phyloP scores from a whole-genome alignment of 768 basidiomycete genomes.

The Phlegmacium glaucopus region DNA sequence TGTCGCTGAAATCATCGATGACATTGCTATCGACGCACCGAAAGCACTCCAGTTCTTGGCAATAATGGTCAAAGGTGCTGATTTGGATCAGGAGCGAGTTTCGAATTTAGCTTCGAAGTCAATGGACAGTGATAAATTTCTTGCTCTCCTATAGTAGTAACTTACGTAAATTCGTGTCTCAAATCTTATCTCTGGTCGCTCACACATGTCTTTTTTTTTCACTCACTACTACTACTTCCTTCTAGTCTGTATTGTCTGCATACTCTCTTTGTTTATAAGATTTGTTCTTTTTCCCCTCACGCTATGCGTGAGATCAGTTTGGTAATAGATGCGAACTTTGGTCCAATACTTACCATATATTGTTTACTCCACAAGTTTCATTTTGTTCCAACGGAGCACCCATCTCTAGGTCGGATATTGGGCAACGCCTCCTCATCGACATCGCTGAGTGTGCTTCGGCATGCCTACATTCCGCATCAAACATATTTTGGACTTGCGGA shows the following conservation, averaged over 20 bases:
- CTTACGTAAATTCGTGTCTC: too few relatives aligned
- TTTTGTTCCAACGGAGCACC: too few relatives aligned
- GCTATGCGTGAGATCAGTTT: too few relatives aligned
- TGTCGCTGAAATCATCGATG: constrained; percentile 76
- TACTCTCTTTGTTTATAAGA: neutral
- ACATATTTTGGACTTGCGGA: constrained; percentile 20
- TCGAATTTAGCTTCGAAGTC: constrained; percentile 60
- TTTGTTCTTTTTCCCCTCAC: too few relatives aligned
- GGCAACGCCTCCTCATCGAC: neutral
- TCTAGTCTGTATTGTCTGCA: constrained; percentile 7
- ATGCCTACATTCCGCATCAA: neutral
- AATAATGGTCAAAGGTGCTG: constrained; percentile 67
- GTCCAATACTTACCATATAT: neutral
- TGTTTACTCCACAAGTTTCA: too few relatives aligned
- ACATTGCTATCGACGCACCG: constrained; percentile 88
- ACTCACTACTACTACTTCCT: constrained; percentile 9
- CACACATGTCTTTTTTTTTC: constrained; percentile 6
- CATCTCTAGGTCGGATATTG: too few relatives aligned
- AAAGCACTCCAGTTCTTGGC: constrained; percentile 78
- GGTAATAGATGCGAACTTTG: too few relatives aligned
- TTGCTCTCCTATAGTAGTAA: constrained; percentile 51
- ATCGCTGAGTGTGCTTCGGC: constrained; percentile 1
- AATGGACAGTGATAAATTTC: constrained; percentile 55
- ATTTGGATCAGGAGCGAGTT: constrained; percentile 58
- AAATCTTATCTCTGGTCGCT: constrained; percentile 16